A percentile compares a stretch with the other conserved stretches of the same genome.
phyloP scores from a whole-genome alignment of 106 monocot genomes.

The Acorus gramineus region DNA sequence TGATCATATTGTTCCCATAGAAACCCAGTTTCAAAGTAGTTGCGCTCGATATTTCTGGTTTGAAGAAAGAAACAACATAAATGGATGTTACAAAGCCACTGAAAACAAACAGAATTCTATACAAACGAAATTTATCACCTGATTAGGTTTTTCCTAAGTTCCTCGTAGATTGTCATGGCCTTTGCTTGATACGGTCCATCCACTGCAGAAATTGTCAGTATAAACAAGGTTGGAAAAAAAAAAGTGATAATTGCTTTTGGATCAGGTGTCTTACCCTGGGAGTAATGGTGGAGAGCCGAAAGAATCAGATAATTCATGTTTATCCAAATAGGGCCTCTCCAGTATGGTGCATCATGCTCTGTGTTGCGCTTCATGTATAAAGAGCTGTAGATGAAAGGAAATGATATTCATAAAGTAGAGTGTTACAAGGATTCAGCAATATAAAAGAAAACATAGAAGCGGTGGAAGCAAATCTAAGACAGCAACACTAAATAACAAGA shows the following conservation, averaged over 20 bases:
- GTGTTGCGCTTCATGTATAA: constrained; percentile 96
- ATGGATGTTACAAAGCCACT: neutral
- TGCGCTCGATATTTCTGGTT: constrained; percentile 70
- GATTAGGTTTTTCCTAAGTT: constrained; percentile 80
- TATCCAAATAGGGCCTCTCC: constrained; percentile 98
- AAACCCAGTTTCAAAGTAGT: constrained; percentile 73
- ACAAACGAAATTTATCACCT: constrained; percentile 23
- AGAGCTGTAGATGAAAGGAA: constrained; percentile 26
- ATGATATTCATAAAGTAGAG: too few relatives aligned
- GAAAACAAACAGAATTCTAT: neutral
- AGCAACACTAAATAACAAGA: too few relatives aligned
- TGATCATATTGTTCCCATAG: constrained; percentile 97
- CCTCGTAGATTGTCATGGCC: constrained; percentile 45
- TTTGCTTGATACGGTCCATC: constrained; percentile 57
- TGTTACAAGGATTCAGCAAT: too few relatives aligned
- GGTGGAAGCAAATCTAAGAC: too few relatives aligned
- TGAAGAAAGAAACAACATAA: constrained; percentile 4
- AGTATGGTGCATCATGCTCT: constrained; percentile 93
- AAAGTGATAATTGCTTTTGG: neutral
- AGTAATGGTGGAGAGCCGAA: constrained; percentile 78
- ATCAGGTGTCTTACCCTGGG: constrained; percentile 37
- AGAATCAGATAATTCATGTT: constrained; percentile 98
- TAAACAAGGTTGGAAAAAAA: neutral
- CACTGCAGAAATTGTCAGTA: constrained; percentile 27
- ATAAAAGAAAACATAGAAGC: too few relatives aligned